Percentiles rank a stretch among this genome's conserved stretches.
These are phyloP conservation scores for Aspergillus bombycis DNA, from an alignment of 2,329 filamentous ascomycete species.

Conservation along the genomic window DNA sequence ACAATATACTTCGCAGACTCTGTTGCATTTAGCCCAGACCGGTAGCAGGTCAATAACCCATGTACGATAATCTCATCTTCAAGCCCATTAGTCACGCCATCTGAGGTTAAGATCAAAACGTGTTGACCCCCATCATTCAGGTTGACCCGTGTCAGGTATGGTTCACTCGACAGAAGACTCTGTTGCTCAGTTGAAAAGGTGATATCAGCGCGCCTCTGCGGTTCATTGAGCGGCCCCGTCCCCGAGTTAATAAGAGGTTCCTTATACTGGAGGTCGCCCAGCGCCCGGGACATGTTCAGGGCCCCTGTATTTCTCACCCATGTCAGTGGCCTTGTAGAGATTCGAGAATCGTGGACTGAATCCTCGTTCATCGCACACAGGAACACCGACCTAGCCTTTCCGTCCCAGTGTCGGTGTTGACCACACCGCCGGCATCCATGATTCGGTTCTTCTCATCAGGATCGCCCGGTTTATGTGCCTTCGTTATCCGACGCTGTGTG, in stretches of 20 bases:
- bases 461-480: constrained; percentile 11
- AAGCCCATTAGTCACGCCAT: constrained; percentile 14
- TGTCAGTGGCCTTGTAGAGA: background rate
- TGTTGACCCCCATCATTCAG: constrained; percentile 5
- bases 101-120: constrained; percentile 10
- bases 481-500: constrained; percentile 7
- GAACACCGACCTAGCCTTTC: constrained; percentile 7
- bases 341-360: background rate
- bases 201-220: background rate
- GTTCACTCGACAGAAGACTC: constrained; percentile 7
- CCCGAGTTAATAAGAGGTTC: constrained; percentile 8
- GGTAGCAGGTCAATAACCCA: background rate
- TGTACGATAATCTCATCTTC: constrained; percentile 7
- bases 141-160: constrained; percentile 4
- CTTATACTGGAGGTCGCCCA: constrained; percentile 18
- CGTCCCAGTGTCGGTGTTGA: constrained; percentile 6
- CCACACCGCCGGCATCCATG: constrained; percentile 9
- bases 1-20: constrained; percentile 4
- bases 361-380: background rate
- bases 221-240: background rate
- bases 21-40: constrained; percentile 3
- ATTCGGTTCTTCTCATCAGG: constrained; percentile 8
- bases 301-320: background rate
- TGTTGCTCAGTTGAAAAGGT: background rate
- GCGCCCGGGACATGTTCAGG: constrained; percentile 18